Evolutionary conservation across 2,329 filamentous ascomycete genomes (phyloP), one percentile per base, ranked within the genome.

Genomic region (Mycosphaerelloides madeirae): DNA sequence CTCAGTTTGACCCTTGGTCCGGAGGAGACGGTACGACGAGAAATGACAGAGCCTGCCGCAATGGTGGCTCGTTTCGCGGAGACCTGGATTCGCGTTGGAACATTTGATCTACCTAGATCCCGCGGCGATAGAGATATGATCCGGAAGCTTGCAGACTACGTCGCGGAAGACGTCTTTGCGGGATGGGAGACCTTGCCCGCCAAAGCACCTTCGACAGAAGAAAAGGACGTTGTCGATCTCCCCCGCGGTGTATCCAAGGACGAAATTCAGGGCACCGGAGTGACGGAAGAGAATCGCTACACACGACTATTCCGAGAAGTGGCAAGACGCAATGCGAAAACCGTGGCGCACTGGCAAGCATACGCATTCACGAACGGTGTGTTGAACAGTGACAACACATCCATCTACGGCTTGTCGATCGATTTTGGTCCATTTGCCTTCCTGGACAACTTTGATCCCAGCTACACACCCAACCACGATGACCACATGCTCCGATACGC

Each of bases 351-450:
- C 55, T 97, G 93, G 91, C 94, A 98, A 70, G 89, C 88, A 0
- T 97, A 97, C 61, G 93, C 88, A n/a, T 98, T 98, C 70, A 97
- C 95, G 77, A 98, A 98, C 60, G 93, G 93, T 35, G 93, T 98
- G 3, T 74, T 98, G 46, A 98, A 98, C 68, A 97, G 93, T 0
- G 93, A 98, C 64, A 98, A 98, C 65, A 98, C 93, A 0, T 95
- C 89, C 0, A 78, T 98, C 39, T 83, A 83, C 43, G 93, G 93
- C 0, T 71, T 98, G 0, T 91, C 85, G 5, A 84, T 98, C 51
- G 93, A 98, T 67, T 98, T 90, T 62, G 93, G 93, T 0, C 93
- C 93, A 0, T 98, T 98, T 59, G 93, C 93, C 4, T 98, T 98
- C 66, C 84, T 98, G 73, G 93, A 98, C 65, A 89, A 90, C 61